Conservation (phyloP, 2,329 filamentous ascomycete species). For the Aspergillus calidoustus region DNA sequence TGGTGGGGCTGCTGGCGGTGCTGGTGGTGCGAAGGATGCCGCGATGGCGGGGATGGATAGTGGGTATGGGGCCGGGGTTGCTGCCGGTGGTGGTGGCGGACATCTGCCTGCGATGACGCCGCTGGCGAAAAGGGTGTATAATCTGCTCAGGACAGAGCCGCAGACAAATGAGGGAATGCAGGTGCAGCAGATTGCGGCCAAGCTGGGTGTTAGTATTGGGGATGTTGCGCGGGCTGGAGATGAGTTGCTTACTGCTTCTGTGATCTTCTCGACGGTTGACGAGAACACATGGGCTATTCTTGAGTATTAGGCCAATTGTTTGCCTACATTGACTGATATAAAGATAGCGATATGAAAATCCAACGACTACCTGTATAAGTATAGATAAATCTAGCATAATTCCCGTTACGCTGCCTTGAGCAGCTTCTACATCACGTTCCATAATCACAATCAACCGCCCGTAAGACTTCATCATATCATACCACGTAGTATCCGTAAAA, state of each 20-base stretch:
- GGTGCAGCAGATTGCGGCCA: slow-evolving; percentile 73
- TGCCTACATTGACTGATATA: not conserved
- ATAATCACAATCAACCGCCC: not conserved
- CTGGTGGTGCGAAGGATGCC: slow-evolving; percentile 33
- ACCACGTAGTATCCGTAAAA: slow-evolving; percentile 7
- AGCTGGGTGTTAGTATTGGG: slow-evolving; percentile 66
- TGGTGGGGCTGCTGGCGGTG: slow-evolving; percentile 53
- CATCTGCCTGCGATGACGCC: slow-evolving; percentile 56
- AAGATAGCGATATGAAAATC: not conserved
- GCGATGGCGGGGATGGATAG: slow-evolving; percentile 34
- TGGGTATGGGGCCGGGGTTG: slow-evolving; percentile 33
- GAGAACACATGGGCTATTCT: slow-evolving; percentile 90
- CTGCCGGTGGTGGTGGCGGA: slow-evolving; percentile 27
- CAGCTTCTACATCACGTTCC: not conserved
- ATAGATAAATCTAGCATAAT: not conserved
- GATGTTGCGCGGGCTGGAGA: slow-evolving; percentile 80
- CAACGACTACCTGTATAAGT: not conserved
- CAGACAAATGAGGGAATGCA: slow-evolving; percentile 84
- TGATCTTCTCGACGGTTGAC: slow-evolving; percentile 90
- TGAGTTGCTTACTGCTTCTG: slow-evolving; percentile 72
- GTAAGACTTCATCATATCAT: not conserved
- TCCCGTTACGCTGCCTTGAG: not conserved
- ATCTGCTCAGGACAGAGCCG: slow-evolving; percentile 67
- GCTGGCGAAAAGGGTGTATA: slow-evolving; percentile 71
- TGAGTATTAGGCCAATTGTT: slow-evolving; percentile 52